Base-by-base conservation (phyloP, 805 yeast species). In the Saturnispora galanensis region DNA sequence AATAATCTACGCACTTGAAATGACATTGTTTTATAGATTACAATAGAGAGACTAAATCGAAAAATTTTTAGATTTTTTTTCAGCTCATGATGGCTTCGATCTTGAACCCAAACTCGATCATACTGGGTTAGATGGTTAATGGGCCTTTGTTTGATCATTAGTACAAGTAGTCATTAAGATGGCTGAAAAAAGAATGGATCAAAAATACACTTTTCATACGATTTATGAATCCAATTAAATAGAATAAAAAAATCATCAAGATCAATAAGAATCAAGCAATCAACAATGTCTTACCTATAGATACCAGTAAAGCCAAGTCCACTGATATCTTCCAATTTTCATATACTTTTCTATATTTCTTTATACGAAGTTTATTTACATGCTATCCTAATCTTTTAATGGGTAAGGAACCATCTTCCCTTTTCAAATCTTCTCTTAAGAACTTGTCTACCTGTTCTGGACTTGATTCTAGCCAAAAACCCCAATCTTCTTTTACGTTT, bases 361-460 rank as follows among this genome's bases (percentile, higher is more conserved):
- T 16, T 12, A 17, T 3, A 30, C 26, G 31, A 12, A n/a, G 13
- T 21, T 5, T 21, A 21, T 21, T 21, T 21, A 21, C 26, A 21
- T 21, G 26, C 26, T 21, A 21, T 21, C 26, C 6, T 21, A 21
- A 21, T 21, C 6, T 5, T n/a, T 32, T 67, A 90, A 57, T 93
- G 90, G 37, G 94, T 71, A 56, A 93, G 66, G 59, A 78, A 88
- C 97, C 97, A 89, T 66, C 97, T 77, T 4, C 96, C 96, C 67
- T 93, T 93, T 17, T 77, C 82, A 56, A 68, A 79, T 65, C 97
- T 77, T 60, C 90, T 75, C 44, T 75, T 75, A 46, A 93, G 65
- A 33, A 93, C 76, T 59, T 79, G 84, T 53, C 90, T 76, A 7
- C 97, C 97, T 32, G 76, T 73, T 55, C 73, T 76, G 6, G 83